Base-by-base conservation (phyloP, 2,329 filamentous ascomycete species). In the Colletotrichum navitas region DNA sequence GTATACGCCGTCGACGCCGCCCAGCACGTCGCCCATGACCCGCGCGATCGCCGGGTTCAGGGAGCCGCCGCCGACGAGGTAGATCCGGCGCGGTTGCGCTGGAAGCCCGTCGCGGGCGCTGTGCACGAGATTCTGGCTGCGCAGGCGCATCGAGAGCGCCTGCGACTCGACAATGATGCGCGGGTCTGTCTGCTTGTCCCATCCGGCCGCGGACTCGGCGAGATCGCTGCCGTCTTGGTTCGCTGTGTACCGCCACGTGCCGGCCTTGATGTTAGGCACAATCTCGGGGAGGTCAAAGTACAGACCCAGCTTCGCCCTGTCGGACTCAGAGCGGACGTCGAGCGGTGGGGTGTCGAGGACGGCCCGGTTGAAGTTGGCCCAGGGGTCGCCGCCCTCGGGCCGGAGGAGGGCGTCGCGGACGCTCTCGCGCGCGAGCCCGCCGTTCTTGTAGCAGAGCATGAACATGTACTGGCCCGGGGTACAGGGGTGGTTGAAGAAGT, bases 391-490 rank as follows among this genome's bases (percentile, higher is more conserved):
- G 39, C 81, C 79, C 12, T 84, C 80, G 34, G 83, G 82, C 29
- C 83, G 81, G 51, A 94, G 92, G 63, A 98, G 89, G 0, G 89
- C 87, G 79, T 99, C 94, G 66, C 96, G 92, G 73, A 98, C 90
- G 77, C 93, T 91, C 80, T 99, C 96, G 55, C 96, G 92, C 2
- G 96, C 95, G 1, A 98, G 90, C 2, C 94, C 94, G 76, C 96
- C 96, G 83, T 99, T 99, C 84, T 98, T 98, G 86, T 98, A 99
- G 87, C 96, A 99, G 45, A 99, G 90, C 96, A 99, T 99, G 83
- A 99, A 98, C 96, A 99, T 98, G 88, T 97, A 98, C 72, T 98
- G 89, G 1, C 93, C 94, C 0, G 91, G 85, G 0, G 94, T 97
- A 55, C 94, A 96, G 1, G 96, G 96, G 82, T 98, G 95, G 85